Percentiles rank a stretch among this genome's conserved stretches.
Conservation (phyloP, 305 asterid species). For the Plantago coronopus region DNA sequence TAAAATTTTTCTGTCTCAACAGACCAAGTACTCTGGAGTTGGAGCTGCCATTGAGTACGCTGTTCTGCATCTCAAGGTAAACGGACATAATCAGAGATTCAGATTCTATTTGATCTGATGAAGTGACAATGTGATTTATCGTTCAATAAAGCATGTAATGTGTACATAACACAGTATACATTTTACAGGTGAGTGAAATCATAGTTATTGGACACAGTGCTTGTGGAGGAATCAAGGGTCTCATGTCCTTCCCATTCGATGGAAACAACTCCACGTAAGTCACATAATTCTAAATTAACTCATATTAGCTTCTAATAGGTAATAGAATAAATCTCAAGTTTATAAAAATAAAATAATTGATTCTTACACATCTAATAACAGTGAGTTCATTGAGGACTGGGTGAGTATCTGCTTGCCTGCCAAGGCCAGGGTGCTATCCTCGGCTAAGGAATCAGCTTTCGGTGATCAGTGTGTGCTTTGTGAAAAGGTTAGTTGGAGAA, state of each 20-base stretch:
- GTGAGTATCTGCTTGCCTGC: constrained; percentile 76
- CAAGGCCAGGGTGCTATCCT: constrained; percentile 53
- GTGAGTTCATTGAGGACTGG: constrained; percentile 93
- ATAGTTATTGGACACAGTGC: constrained; percentile 92
- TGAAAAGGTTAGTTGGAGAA: constrained; percentile 51
- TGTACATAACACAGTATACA: not conserved
- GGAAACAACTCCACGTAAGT: constrained; percentile 66
- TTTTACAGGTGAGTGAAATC: constrained; percentile 62
- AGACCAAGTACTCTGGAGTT: constrained; percentile 66
- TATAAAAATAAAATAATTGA: not conserved
- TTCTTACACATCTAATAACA: constrained; percentile 20
- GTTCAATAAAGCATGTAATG: too few species aligned
- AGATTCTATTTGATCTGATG: not conserved
- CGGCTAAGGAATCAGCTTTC: constrained; percentile 25
- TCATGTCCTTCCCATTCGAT: constrained; percentile 69
- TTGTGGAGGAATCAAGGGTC: constrained; percentile 98
- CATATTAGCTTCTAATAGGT: not conserved
- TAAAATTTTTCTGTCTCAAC: constrained; percentile 24
- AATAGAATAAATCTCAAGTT: not conserved
- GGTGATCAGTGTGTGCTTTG: constrained; percentile 49
- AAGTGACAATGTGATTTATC: not conserved
- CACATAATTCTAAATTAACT: not conserved
- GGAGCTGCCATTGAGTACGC: constrained; percentile 89
- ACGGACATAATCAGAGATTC: not conserved
- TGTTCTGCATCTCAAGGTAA: constrained; percentile 81